These are phyloP conservation scores for Mortierella antarctica DNA, from an alignment of 192 early-diverging fungal genomes.

Conservation along the genomic window DNA sequence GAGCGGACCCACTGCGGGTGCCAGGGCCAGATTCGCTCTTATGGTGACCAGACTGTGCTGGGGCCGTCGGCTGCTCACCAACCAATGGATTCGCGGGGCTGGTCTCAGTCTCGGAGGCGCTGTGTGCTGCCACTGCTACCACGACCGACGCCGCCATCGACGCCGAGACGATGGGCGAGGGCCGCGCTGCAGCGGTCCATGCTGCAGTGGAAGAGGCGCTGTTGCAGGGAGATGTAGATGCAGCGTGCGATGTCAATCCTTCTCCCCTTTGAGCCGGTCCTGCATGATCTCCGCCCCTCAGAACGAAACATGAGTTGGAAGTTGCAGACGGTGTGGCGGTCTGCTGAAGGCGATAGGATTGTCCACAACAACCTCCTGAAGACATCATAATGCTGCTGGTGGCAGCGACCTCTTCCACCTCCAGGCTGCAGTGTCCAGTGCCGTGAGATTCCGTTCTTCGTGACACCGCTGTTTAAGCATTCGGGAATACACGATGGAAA, in stretches of 20 bases:
- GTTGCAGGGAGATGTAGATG: too few species aligned
- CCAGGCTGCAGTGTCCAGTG: too few species aligned
- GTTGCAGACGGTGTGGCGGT: background rate
- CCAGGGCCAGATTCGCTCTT: background rate
- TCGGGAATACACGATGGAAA: too few species aligned
- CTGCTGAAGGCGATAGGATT: background rate
- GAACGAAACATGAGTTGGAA: constrained; percentile 2
- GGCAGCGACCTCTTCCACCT: too few species aligned
- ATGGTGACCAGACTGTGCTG: background rate
- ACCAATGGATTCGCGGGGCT: constrained; percentile 3
- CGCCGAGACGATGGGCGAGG: background rate
- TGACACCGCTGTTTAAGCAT: too few species aligned
- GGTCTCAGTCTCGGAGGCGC: constrained; percentile 6
- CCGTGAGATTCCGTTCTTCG: too few species aligned
- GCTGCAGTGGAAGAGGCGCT: too few species aligned
- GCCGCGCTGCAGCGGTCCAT: too few species aligned
- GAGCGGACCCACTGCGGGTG: too few species aligned
- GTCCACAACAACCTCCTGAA: background rate
- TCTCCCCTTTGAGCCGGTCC: background rate
- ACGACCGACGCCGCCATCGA: background rate
- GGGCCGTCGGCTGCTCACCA: background rate
- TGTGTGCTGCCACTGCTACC: background rate
- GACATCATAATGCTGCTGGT: too few species aligned
- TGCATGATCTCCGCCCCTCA: constrained; percentile 6
- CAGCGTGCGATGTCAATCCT: too few species aligned